These are phyloP conservation scores for Chlorella sorokiniana DNA, from an alignment of 139 green algal species.

Conservation along the genomic window DNA sequence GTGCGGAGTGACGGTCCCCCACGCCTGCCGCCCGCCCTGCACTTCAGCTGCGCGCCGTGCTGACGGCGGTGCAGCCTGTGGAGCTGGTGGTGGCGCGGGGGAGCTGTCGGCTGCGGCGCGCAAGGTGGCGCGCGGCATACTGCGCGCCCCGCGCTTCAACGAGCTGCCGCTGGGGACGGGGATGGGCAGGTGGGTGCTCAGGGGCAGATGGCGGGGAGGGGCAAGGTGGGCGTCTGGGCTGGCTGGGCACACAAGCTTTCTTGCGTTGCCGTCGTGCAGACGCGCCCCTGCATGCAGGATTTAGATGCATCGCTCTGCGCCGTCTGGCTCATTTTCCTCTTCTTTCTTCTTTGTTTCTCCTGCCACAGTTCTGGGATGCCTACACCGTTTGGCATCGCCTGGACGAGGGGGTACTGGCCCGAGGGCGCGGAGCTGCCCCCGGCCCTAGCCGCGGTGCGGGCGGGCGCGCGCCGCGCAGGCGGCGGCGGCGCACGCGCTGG, in stretches of 20 bases:
- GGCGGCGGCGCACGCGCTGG: conserved; percentile 42
- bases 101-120: conserved; percentile 44
- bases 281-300: no score
- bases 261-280: neutral
- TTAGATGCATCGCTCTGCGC: neutral
- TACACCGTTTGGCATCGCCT: conserved; percentile 22
- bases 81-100: conserved; percentile 77
- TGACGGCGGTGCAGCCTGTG: conserved; percentile 75
- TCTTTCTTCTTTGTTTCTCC: neutral
- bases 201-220: no score
- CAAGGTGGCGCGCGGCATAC: conserved; percentile 43
- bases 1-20: no score
- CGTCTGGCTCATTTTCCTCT: neutral
- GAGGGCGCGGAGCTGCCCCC: conserved; percentile 17
- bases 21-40: neutral
- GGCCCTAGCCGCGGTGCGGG: conserved; percentile 22
- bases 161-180: conserved; percentile 39
- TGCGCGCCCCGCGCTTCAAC: conserved; percentile 48
- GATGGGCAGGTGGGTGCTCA: conserved; percentile 33
- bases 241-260: neutral
- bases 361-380: conserved; percentile 35
- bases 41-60: conserved; percentile 67
- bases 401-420: conserved; percentile 37
- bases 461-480: neutral
- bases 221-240: neutral